Evolutionary conservation across 1,284 basidiomycete genomes (phyloP).

Genomic region (Tilletia caries): DNA sequence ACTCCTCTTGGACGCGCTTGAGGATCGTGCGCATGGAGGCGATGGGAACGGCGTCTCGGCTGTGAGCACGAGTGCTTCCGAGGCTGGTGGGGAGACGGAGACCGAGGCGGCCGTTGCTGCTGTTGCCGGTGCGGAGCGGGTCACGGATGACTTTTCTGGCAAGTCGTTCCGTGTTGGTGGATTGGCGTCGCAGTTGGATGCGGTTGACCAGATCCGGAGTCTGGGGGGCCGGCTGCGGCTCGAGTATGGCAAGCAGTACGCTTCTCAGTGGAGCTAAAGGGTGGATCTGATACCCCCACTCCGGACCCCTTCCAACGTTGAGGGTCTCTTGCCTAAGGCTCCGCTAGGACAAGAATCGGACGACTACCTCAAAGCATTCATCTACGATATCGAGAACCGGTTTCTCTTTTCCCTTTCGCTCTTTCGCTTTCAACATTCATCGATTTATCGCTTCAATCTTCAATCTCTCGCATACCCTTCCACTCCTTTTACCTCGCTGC

Average conservation of each 20-base stretch:
- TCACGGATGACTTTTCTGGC: background rate
- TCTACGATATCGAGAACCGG: too few relatives aligned
- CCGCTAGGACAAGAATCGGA: too few relatives aligned
- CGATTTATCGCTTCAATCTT: too few relatives aligned
- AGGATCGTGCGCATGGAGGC: conserved; percentile 9
- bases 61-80: background rate
- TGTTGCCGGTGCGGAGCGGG: background rate
- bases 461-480: too few relatives aligned
- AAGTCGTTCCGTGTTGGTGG: background rate
- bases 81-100: background rate
- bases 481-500: too few relatives aligned
- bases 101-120: background rate
- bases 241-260: conserved; percentile 7
- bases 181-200: background rate
- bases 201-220: background rate
- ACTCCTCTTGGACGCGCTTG: background rate
- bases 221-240: conserved; percentile 2
- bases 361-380: too few relatives aligned
- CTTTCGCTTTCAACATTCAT: too few relatives aligned
- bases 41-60: background rate
- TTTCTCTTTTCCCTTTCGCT: too few relatives aligned
- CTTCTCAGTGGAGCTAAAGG: conserved; percentile 5
- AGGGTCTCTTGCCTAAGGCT: too few relatives aligned
- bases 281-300: too few relatives aligned
- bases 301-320: too few relatives aligned